Percentiles rank a stretch among this genome's conserved stretches.
Conservation (phyloP, 73 alveolate genomes). For the Paramecium tetraurelia region DNA sequence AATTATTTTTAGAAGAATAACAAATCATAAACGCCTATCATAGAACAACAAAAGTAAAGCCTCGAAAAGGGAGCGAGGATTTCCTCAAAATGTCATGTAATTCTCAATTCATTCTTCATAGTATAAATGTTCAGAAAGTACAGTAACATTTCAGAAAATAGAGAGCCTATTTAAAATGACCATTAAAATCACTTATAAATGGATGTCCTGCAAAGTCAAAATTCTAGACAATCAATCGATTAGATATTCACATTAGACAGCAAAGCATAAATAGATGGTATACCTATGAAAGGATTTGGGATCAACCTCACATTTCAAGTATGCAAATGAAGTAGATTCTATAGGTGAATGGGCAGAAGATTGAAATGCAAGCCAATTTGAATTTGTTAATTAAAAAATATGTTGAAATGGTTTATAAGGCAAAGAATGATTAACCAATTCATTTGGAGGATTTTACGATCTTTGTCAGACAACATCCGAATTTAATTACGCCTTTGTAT, state of each 20-base stretch:
- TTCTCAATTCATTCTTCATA: background rate
- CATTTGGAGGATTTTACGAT: background rate
- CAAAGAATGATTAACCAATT: background rate
- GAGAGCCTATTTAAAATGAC: background rate
- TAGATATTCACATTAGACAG: background rate
- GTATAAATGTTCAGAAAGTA: background rate
- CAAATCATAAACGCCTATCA: background rate
- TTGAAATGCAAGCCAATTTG: background rate
- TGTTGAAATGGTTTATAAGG: conserved; percentile 8
- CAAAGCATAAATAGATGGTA: background rate
- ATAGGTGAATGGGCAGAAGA: background rate
- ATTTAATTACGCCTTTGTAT: background rate
- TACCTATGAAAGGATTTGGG: conserved; percentile 1
- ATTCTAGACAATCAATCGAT: background rate
- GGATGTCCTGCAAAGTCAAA: background rate
- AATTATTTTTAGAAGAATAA: conserved; percentile 13
- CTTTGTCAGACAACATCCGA: background rate
- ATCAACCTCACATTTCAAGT: background rate
- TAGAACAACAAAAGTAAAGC: background rate
- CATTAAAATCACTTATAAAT: background rate
- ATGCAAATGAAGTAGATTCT: background rate
- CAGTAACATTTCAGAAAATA: background rate
- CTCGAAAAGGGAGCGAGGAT: background rate
- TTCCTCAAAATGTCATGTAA: background rate
- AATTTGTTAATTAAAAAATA: background rate